Evolutionary conservation across 768 basidiomycete species (phyloP), one percentile per base, ranked within the genome.

Genomic region (Dioszegia crocea): DNA sequence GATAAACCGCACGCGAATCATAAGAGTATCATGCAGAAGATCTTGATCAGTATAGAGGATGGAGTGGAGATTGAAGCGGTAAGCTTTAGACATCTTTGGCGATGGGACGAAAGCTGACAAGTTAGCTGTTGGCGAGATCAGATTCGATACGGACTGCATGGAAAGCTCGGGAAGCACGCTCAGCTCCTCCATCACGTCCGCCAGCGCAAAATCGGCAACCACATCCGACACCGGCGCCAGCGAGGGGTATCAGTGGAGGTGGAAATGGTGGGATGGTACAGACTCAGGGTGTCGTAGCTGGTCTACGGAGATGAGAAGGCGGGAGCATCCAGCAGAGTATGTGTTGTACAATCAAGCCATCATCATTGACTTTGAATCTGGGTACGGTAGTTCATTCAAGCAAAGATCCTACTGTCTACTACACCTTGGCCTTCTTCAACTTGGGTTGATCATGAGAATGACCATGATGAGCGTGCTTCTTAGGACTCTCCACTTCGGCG

Each of bases 1-100:
- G 96, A 99, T 77, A 99, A 99, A 76, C 87, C 85, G 2, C 79
- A 93, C 63, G 96, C 91, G 16, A 99, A 99, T 76, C 91, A 89
- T 76, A 83, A 82, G 60, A 83, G 79, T 29, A 85, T 91, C 56
- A 91, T 97, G 46, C 85, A 89, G 57, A 89, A 87, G 63, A 91
- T 99, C 68, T 84, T 98, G 52, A 82, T 86, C 65, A 93, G 87
- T 65, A 98, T 99, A 62, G 83, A 84, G 43, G 94, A 98, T 75
- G 96, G 96, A 10, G 91, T 98, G 38, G 91, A 94, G 71, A 88
- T 88, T 70, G 85, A 90, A 39, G 81, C 81, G 64, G 94, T 97
- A 68, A 71, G 86, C 27, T 26, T 44, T 30, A 19, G 8, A 10
- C 24, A n/a, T n/a, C 12, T 24, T 45, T 2, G 31, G 12, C 17